Base-by-base conservation (phyloP, 352 stramenopile species). In the Phytophthora multivora region DNA sequence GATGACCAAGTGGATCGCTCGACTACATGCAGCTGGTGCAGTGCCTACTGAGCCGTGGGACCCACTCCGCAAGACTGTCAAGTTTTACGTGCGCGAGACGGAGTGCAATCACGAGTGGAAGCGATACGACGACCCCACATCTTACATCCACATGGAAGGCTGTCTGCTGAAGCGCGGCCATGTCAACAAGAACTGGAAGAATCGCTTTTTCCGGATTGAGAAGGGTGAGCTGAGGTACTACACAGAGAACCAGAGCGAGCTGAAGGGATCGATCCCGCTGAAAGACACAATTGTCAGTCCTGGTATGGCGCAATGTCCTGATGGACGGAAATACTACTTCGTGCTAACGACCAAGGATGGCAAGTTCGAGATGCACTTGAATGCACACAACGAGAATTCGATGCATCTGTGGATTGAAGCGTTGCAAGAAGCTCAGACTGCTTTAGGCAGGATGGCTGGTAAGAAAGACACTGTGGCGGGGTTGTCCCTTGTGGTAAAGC, bases 331-430 rank as follows among this genome's bases (percentile, higher is more conserved):
- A 33, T 89, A 90, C 61, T 96, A 96, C 57, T 96, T 96, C 56
- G 83, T 96, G 18, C 63, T 96, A 23, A 91, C 82, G 12, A 89
- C 83, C 30, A 89, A 85, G 43, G 84, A 91, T 46, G 77, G 81
- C 47, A 92, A 87, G 49, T 91, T 91, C 38, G 86, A 96, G 57
- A 89, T 96, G 73, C 87, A 95, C 43, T 51, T 96, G 54, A 93
- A 89, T 21, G 88, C 88, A 12, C 75, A 86, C 35, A 93, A 86
- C 30, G 86, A 96, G 36, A 77, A 73, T 23, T 83, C 80, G n/a
- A 96, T 96, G 88, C 86, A 92, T 28, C 68, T 81, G 23, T 96
- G 88, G 88, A 93, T 96, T 49, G 83, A 96, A 51, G 88, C 85
- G 30, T 65, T 96, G 35, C 82, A 92, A 60, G 83, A 93, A 59